Evolutionary conservation across 1,284 basidiomycete genomes (phyloP), one percentile per base, ranked within the genome.

Genomic region (Apiotrichum domesticum): DNA sequence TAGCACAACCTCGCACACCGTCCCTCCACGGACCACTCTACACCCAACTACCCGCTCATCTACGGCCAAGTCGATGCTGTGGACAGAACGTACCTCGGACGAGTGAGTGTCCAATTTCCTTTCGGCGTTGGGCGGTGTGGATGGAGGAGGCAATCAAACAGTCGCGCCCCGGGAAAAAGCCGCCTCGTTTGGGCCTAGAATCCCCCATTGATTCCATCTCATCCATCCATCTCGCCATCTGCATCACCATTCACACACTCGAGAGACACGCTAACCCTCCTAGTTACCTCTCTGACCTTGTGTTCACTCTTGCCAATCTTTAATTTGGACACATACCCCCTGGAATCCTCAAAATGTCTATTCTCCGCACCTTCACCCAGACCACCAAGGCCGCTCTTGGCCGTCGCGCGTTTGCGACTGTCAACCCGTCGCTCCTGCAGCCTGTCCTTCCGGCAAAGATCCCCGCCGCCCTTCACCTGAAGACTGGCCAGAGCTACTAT

Each of bases 381-480:
- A 21, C 56, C 32, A 46, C 54, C 45, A 49, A 42, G 35, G 35
- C 42, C n/a, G 44, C 52, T 21, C 32, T 47, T 29, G 57, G 57
- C 21, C 56, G 52, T 47, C 63, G 63, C 46, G 43, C 57, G 5
- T 50, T 66, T 41, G 63, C 62, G 46, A 64, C 65, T 14, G 51
- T 59, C 15, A 69, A 68, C 42, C 71, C 69, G 13, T 51, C 51
- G 46, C 49, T 62, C 52, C 47, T 62, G 44, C 49, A 56, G 48
- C 50, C 48, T 42, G 67, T 74, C 47, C 61, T 76, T 15, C 71
- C 74, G 7, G 65, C 72, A 37, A 71, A 73, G 60, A 66, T 85
- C 33, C 92, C 93, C 21, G 96, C 95, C 6, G 83, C 86, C 1
- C 81, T 99, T 21, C 93, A 97, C 77, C 83, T 98, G 58, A 95